Conservation (phyloP, 345 rosid species). For the Eutrema yunnanense region DNA sequence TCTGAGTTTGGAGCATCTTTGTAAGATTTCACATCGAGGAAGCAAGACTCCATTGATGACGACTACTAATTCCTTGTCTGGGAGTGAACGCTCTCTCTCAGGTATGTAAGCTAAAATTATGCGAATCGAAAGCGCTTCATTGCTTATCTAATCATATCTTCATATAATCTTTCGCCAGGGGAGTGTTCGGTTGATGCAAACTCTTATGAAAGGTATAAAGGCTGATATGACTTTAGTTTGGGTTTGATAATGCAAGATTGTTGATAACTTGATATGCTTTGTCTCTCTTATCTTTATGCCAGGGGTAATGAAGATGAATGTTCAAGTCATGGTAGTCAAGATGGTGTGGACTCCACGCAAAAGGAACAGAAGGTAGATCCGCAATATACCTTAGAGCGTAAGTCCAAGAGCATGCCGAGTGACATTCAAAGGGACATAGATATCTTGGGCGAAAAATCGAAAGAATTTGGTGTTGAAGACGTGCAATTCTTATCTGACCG, state of each 20-base stretch:
- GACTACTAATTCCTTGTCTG: slow-evolving; percentile 55
- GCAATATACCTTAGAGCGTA: slow-evolving; percentile 25
- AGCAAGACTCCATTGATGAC: slow-evolving; percentile 46
- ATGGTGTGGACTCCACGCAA: slow-evolving; percentile 24
- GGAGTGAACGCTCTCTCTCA: slow-evolving; percentile 57
- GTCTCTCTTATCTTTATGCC: neutral
- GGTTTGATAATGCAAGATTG: neutral
- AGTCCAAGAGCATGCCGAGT: slow-evolving; percentile 29
- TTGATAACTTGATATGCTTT: neutral
- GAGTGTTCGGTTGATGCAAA: slow-evolving; percentile 68
- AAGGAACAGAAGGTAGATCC: slow-evolving; percentile 29
- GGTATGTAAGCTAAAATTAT: slow-evolving; percentile 31
- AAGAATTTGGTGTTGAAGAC: slow-evolving; percentile 22
- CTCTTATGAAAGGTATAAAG: slow-evolving; percentile 44
- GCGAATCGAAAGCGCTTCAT: neutral
- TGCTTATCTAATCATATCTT: neutral
- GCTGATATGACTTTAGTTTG: neutral
- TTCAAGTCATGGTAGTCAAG: slow-evolving; percentile 32
- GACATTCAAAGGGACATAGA: slow-evolving; percentile 39
- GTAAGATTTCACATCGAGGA: slow-evolving; percentile 50
- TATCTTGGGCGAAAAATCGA: slow-evolving; percentile 34
- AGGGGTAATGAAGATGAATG: slow-evolving; percentile 58
- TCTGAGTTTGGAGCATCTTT: slow-evolving; percentile 28
- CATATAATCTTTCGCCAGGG: slow-evolving; percentile 37
- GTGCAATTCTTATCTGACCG: slow-evolving; percentile 23